Percentiles rank a stretch among this genome's conserved stretches.
These are phyloP conservation scores for Kluyveromyces siamensis DNA, from an alignment of 805 yeast genomes.

Conservation along the genomic window DNA sequence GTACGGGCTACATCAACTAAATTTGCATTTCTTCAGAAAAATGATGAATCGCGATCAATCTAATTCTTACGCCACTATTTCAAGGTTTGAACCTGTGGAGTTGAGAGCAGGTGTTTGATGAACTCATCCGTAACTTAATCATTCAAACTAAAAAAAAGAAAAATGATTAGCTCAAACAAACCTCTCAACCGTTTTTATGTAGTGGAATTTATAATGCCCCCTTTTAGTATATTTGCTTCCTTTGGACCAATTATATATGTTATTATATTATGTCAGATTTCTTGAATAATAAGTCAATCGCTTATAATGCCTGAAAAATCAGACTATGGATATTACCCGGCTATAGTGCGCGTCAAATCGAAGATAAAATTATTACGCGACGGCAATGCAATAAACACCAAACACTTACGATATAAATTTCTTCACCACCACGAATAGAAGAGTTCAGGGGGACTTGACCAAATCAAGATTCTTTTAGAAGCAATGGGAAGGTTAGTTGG, in stretches of 20 bases:
- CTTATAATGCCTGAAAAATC: not conserved
- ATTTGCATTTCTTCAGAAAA: slow-evolving; percentile 11
- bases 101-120: not conserved
- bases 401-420: too few relatives aligned
- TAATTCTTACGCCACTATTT: not conserved
- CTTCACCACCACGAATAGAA: too few relatives aligned
- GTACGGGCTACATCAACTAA: slow-evolving; percentile 10
- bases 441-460: too few relatives aligned
- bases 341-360: not conserved
- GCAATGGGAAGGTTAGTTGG: slow-evolving; percentile 77
- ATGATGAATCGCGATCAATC: slow-evolving; percentile 2
- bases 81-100: not conserved
- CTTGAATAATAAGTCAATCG: not conserved
- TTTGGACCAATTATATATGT: not conserved
- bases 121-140: not conserved
- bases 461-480: not conserved
- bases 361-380: not conserved
- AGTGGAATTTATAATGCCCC: too few relatives aligned
- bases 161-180: too few relatives aligned
- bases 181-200: too few relatives aligned
- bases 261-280: not conserved
- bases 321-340: not conserved
- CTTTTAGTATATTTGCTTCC: too few relatives aligned
- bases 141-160: not conserved
- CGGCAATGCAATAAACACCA: not conserved